phyloP scores from a whole-genome alignment of 164 flowering plant species.

The Vitis amurensis region DNA sequence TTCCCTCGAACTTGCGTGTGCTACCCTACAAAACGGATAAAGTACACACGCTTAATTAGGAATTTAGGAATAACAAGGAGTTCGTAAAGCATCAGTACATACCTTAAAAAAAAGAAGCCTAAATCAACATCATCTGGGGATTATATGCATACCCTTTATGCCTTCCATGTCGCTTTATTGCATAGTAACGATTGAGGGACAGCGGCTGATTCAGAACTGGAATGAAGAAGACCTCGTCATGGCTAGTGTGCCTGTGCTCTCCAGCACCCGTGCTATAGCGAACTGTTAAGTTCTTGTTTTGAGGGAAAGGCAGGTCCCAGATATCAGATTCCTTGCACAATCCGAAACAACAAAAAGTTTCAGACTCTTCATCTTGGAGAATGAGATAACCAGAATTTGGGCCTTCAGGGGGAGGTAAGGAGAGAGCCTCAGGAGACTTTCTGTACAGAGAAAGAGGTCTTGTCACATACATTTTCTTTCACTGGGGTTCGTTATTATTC shows the following conservation, averaged over 20 bases:
- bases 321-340: constrained; percentile 19
- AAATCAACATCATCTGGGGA: too few relatives aligned
- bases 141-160: constrained; percentile 32
- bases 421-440: constrained; percentile 21
- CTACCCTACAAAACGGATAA: constrained; percentile 20
- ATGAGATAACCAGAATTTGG: constrained; percentile 39
- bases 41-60: too few relatives aligned
- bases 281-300: constrained; percentile 31
- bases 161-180: constrained; percentile 26
- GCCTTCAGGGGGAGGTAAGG: constrained; percentile 33
- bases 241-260: constrained; percentile 4
- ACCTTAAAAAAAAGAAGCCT: not conserved
- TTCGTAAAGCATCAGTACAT: not conserved
- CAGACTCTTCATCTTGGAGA: constrained; percentile 33
- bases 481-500: too few relatives aligned
- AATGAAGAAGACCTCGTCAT: constrained; percentile 21
- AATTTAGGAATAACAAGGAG: too few relatives aligned
- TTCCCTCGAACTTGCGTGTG: constrained; percentile 24
- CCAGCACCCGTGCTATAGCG: constrained; percentile 4
- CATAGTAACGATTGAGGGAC: constrained; percentile 35
- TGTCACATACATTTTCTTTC: constrained; percentile 38
- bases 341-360: constrained; percentile 29
- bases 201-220: constrained; percentile 43
- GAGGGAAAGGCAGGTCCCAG: constrained; percentile 42
- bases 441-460: constrained; percentile 44